Conservation (phyloP, 192 early-diverging fungal genomes). For the Gamsiella multidivaricata region DNA sequence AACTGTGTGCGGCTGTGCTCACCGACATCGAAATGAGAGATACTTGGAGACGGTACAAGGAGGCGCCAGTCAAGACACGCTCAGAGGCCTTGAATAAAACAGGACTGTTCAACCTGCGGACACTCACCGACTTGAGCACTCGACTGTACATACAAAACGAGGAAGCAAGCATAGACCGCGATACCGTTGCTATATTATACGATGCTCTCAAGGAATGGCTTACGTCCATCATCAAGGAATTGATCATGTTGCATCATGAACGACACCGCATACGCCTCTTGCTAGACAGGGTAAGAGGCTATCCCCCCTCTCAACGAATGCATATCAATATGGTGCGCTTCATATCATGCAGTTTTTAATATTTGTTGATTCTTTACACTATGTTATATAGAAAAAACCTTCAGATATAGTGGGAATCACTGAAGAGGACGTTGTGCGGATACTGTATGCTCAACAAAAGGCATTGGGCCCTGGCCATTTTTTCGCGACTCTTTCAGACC, state of each 20-base stretch:
- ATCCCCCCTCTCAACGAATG: no score
- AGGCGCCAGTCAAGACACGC: background rate
- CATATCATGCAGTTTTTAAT: no score
- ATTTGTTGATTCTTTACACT: no score
- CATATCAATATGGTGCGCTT: no score
- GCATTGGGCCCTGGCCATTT: background rate
- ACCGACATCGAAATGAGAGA: conserved; percentile 1
- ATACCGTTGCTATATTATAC: conserved; percentile 6
- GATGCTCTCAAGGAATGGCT: conserved; percentile 40
- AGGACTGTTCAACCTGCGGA: conserved; percentile 20
- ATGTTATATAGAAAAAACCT: conserved; percentile 4
- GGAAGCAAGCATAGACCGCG: conserved; percentile 28
- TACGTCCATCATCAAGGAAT: conserved; percentile 17
- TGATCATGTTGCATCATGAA: conserved; percentile 25
- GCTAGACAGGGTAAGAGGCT: conserved; percentile 15
- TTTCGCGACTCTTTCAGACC: background rate
- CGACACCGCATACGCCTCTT: conserved; percentile 14
- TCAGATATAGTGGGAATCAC: background rate
- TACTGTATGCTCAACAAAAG: conserved; percentile 14
- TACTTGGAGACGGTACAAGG: background rate
- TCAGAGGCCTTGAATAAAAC: conserved; percentile 20
- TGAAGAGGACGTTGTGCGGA: conserved; percentile 25
- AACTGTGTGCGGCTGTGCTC: conserved; percentile 11
- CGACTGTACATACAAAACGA: conserved; percentile 31
- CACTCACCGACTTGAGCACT: conserved; percentile 3